Evolutionary conservation across 441 rosid genomes (phyloP).

Genomic region (Euphorbia celastroides): DNA sequence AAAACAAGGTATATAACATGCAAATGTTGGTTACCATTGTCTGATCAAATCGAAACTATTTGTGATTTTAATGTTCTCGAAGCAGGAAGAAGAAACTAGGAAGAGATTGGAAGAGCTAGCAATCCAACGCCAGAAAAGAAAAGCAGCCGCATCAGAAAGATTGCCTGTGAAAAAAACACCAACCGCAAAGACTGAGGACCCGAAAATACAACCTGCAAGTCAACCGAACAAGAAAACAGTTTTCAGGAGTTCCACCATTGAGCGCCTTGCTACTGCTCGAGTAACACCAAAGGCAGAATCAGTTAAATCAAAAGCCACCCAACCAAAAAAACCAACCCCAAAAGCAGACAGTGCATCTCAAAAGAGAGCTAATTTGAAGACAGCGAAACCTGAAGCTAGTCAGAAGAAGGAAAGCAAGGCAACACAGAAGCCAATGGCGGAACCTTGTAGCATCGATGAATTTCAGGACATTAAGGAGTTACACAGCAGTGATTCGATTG

Average conservation of each 20-base stretch:
- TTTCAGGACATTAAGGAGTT: constrained; percentile 62
- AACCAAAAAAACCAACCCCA: constrained; percentile 36
- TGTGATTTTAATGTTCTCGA: constrained; percentile 10
- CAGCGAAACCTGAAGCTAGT: constrained; percentile 27
- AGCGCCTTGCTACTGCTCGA: constrained; percentile 73
- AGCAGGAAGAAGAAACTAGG: constrained; percentile 77
- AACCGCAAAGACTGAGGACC: constrained; percentile 33
- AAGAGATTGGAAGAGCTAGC: constrained; percentile 71
- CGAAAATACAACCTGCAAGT: constrained; percentile 29
- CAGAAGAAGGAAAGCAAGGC: constrained; percentile 35
- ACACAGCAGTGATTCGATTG: constrained; percentile 30
- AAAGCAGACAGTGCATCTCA: constrained; percentile 40
- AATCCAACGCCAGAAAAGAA: constrained; percentile 83
- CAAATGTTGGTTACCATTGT: neutral
- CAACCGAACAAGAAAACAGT: constrained; percentile 48
- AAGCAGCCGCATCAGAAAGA: constrained; percentile 46
- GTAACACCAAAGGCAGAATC: constrained; percentile 36
- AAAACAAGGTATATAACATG: constrained; percentile 48
- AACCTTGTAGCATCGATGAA: constrained; percentile 29
- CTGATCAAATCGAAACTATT: neutral
- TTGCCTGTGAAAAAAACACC: constrained; percentile 28
- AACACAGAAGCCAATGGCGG: constrained; percentile 13
- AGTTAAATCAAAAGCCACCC: constrained; percentile 35
- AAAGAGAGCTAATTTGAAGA: constrained; percentile 37
- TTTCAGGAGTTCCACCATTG: constrained; percentile 75